Conservation (phyloP, 768 basidiomycete species). For the Phylloporus sp. region DNA sequence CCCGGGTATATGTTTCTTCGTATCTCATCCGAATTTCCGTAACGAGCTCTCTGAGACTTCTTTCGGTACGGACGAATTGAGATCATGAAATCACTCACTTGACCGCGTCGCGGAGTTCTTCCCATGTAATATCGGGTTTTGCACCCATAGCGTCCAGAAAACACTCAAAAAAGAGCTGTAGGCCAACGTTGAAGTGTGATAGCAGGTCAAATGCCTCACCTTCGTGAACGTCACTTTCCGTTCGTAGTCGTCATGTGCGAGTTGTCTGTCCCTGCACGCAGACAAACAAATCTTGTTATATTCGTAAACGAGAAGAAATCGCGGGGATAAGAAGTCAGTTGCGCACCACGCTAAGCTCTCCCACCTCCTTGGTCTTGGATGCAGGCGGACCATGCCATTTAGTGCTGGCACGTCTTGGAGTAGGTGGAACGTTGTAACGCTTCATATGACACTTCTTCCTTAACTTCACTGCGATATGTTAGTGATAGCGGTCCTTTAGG, state of each 20-base stretch:
- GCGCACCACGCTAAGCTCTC: constrained; percentile 20
- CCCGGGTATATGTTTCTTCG: constrained; percentile 1
- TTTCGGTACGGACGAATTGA: not conserved
- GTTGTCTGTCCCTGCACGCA: constrained; percentile 24
- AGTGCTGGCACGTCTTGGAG: constrained; percentile 7
- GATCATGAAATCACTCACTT: constrained; percentile 6
- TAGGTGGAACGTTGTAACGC: not conserved
- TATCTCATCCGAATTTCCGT: constrained; percentile 12
- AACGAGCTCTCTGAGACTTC: constrained; percentile 7
- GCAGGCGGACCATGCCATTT: constrained; percentile 3
- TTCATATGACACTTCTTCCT: not conserved
- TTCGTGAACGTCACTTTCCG: constrained; percentile 22
- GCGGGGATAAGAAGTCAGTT: not conserved
- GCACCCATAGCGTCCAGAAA: constrained; percentile 13
- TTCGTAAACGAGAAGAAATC: not conserved
- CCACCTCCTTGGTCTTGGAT: constrained; percentile 4
- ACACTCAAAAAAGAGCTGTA: constrained; percentile 7
- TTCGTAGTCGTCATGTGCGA: constrained; percentile 21
- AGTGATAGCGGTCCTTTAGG: not conserved
- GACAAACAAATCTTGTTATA: constrained; percentile 22
- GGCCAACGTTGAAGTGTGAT: not conserved
- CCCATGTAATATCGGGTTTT: constrained; percentile 16
- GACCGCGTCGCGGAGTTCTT: constrained; percentile 15
- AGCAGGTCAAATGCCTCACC: constrained; percentile 6
- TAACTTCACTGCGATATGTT: constrained; percentile 4